These are phyloP conservation scores for Wallemia hederae DNA, from an alignment of 1,284 basidiomycete species.

Conservation along the genomic window DNA sequence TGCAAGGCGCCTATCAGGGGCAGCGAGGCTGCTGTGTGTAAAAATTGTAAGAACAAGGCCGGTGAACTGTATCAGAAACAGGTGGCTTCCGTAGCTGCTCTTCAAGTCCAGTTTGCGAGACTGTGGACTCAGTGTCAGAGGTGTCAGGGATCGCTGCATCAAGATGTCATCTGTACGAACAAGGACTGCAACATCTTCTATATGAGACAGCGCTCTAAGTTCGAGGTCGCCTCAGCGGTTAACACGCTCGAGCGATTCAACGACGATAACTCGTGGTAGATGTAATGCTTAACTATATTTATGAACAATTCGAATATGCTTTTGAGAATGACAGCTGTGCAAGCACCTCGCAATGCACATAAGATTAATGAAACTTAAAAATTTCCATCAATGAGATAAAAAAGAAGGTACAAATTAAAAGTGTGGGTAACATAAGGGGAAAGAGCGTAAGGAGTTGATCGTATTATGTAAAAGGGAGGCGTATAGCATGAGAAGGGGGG, in stretches of 20 bases:
- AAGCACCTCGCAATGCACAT: neutral
- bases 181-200: conserved; percentile 97
- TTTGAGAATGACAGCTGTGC: conserved; percentile 13
- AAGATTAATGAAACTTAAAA: neutral
- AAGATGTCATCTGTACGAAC: conserved; percentile 85
- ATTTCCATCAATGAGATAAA: neutral
- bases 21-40: conserved; percentile 62
- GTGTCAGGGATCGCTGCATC: conserved; percentile 81
- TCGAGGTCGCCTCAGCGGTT: conserved; percentile 64
- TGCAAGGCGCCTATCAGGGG: conserved; percentile 64
- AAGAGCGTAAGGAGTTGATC: neutral
- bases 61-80: conserved; percentile 80
- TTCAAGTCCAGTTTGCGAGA: conserved; percentile 67
- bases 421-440: no score
- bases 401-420: neutral
- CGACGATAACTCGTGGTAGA: conserved; percentile 14
- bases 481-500: no score
- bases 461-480: neutral
- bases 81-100: conserved; percentile 33
- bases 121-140: conserved; percentile 91
- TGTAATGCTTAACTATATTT: neutral
- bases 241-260: conserved; percentile 54
- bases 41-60: conserved; percentile 55
- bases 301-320: neutral
- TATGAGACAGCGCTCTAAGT: conserved; percentile 84